Evolutionary conservation across 2,329 filamentous ascomycete species (phyloP).

Genomic region (Pestalotiopsis sp.): DNA sequence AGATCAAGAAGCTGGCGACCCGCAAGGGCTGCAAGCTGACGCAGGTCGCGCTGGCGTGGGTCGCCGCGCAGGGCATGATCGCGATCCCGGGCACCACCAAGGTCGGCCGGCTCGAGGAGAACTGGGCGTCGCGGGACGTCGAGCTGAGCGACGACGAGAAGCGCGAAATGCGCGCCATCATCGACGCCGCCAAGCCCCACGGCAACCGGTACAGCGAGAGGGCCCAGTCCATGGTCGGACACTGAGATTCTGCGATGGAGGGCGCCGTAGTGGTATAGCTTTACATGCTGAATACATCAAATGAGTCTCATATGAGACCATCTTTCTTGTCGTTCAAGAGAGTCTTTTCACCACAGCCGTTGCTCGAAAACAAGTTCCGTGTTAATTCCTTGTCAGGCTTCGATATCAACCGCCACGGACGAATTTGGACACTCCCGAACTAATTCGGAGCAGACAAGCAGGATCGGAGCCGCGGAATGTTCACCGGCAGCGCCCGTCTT

Average conservation of each 20-base stretch:
- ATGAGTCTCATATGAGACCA: too few species aligned
- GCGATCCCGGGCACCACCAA: conserved; percentile 17
- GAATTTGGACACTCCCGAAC: too few species aligned
- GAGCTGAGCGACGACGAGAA: conserved; percentile 37
- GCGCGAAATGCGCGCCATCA: conserved; percentile 30
- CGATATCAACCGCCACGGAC: too few species aligned
- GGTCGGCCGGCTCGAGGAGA: conserved; percentile 12
- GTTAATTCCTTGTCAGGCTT: too few species aligned
- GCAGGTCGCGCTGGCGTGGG: conserved; percentile 39
- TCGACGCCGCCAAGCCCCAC: conserved; percentile 7
- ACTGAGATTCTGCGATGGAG: not conserved
- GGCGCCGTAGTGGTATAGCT: not conserved
- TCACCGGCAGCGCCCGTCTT: too few species aligned
- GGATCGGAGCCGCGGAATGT: too few species aligned
- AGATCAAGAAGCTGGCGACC: conserved; percentile 41
- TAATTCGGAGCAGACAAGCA: too few species aligned
- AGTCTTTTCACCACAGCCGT: too few species aligned
- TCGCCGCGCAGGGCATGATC: conserved; percentile 26
- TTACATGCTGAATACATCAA: not conserved
- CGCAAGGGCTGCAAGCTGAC: conserved; percentile 34
- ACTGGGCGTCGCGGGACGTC: conserved; percentile 35
- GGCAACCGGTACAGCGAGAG: not conserved
- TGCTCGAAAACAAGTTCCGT: too few species aligned
- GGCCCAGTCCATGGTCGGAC: not conserved
- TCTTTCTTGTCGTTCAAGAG: too few species aligned